Conservation (phyloP, 2,329 filamentous ascomycete species). For the Elsinoe ampelina region DNA sequence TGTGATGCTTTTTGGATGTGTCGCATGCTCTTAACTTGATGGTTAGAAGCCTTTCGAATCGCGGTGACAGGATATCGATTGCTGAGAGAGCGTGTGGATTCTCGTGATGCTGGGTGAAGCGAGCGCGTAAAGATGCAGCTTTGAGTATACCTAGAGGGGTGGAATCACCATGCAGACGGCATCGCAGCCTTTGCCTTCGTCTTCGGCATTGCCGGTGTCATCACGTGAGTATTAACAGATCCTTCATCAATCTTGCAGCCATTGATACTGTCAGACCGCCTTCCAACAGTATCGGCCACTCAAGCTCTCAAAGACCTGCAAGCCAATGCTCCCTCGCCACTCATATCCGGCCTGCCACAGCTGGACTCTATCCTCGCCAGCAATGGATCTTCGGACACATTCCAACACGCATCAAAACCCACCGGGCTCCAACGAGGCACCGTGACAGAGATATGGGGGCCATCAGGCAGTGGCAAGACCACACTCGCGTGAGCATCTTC, state of each 20-base stretch:
- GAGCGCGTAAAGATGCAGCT: too few species aligned
- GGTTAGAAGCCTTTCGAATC: too few species aligned
- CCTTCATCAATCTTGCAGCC: slow-evolving; percentile 1
- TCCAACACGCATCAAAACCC: slow-evolving; percentile 15
- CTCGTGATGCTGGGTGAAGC: too few species aligned
- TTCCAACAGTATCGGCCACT: slow-evolving; percentile 68
- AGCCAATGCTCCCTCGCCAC: slow-evolving; percentile 38
- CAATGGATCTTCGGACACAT: slow-evolving; percentile 15
- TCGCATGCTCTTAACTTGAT: too few species aligned
- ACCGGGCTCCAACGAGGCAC: slow-evolving; percentile 65
- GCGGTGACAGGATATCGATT: too few species aligned
- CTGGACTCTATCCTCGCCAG: slow-evolving; percentile 37
- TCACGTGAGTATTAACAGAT: slow-evolving; percentile 30
- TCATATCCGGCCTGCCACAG: slow-evolving; percentile 39
- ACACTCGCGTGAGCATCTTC: slow-evolving; percentile 56
- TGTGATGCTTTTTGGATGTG: too few species aligned
- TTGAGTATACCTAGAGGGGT: too few species aligned
- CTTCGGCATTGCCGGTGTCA: slow-evolving; percentile 22
- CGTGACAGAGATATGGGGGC: slow-evolving; percentile 80
- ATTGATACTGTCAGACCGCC: slow-evolving; percentile 47
- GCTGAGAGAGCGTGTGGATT: too few species aligned
- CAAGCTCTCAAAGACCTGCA: slow-evolving; percentile 57
- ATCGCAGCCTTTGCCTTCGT: background rate
- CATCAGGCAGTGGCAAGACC: slow-evolving; percentile 78
- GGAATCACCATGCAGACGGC: background rate